These are phyloP conservation scores for Rhododendron griersonianum DNA, from an alignment of 148 eudicot genomes.

Conservation along the genomic window DNA sequence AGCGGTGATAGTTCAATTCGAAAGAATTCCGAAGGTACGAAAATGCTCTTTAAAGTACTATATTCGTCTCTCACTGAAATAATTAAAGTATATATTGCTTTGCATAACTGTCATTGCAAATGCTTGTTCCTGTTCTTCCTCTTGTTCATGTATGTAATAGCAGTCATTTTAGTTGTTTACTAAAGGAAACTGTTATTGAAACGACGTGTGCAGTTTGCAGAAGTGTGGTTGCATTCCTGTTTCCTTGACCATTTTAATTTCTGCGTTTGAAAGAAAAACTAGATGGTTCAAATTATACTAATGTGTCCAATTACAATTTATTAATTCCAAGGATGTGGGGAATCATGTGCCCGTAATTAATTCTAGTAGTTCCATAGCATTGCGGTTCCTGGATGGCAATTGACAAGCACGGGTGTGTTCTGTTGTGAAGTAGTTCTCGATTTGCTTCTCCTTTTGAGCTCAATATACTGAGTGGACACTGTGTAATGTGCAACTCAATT, in stretches of 20 bases:
- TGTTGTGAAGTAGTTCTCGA: neutral
- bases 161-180: neutral
- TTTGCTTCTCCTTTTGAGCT: neutral
- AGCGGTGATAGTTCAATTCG: constrained; percentile 25
- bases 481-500: neutral
- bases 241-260: neutral
- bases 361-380: neutral
- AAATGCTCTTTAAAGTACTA: neutral
- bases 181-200: neutral
- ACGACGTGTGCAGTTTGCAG: neutral
- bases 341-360: neutral
- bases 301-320: neutral
- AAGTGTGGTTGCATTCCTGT: neutral
- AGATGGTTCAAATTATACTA: neutral
- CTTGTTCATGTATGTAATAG: neutral
- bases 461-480: neutral
- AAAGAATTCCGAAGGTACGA: constrained; percentile 33
- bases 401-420: neutral
- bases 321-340: neutral
- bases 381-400: neutral
- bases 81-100: neutral
- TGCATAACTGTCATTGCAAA: neutral
- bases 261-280: neutral
- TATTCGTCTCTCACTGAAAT: neutral
- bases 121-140: neutral